A percentile compares a stretch with the other conserved stretches of the same genome.
Evolutionary conservation across 2,329 filamentous ascomycete species (phyloP).

Genomic region (Fusarium sp.): DNA sequence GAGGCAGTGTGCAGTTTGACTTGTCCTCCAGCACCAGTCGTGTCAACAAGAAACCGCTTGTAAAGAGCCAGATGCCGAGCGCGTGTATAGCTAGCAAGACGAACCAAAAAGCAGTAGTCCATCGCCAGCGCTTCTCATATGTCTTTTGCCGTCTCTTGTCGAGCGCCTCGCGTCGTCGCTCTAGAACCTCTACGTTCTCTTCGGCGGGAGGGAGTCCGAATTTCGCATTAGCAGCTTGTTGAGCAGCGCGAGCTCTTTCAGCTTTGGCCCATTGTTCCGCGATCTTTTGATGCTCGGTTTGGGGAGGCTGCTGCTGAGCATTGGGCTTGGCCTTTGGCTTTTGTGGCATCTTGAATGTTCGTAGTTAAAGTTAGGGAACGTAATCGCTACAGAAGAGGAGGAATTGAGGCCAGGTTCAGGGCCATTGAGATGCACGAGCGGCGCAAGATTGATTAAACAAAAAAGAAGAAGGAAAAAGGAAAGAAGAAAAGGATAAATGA

Average conservation of each 20-base stretch:
- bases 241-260: slow-evolving; percentile 60
- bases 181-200: slow-evolving; percentile 53
- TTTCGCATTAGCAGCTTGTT: slow-evolving; percentile 52
- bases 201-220: slow-evolving; percentile 49
- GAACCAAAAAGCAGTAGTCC: slow-evolving; percentile 75
- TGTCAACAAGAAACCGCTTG: slow-evolving; percentile 92
- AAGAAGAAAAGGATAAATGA: slow-evolving; percentile 8
- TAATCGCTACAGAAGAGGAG: slow-evolving; percentile 26
- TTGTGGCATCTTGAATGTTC: slow-evolving; percentile 48
- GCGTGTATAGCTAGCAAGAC: slow-evolving; percentile 80
- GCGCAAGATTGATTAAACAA: slow-evolving; percentile 22
- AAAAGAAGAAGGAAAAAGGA: slow-evolving; percentile 2
- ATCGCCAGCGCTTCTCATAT: slow-evolving; percentile 66
- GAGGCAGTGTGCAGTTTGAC: slow-evolving; percentile 76
- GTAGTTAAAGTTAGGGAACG: slow-evolving; percentile 18
- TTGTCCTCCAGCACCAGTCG: slow-evolving; percentile 82
- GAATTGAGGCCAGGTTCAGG: slow-evolving; percentile 21
- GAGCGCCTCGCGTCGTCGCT: slow-evolving; percentile 59
- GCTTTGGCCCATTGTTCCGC: slow-evolving; percentile 66
- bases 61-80: slow-evolving; percentile 90
- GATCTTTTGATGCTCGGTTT: slow-evolving; percentile 64
- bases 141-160: slow-evolving; percentile 61
- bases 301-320: slow-evolving; percentile 38
- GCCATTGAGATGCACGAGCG: slow-evolving; percentile 46
- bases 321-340: slow-evolving; percentile 43